A percentile compares a stretch with the other conserved stretches of the same genome.
Conservation (phyloP, 495 filamentous ascomycete genomes). For the Aspergillus campestris region DNA sequence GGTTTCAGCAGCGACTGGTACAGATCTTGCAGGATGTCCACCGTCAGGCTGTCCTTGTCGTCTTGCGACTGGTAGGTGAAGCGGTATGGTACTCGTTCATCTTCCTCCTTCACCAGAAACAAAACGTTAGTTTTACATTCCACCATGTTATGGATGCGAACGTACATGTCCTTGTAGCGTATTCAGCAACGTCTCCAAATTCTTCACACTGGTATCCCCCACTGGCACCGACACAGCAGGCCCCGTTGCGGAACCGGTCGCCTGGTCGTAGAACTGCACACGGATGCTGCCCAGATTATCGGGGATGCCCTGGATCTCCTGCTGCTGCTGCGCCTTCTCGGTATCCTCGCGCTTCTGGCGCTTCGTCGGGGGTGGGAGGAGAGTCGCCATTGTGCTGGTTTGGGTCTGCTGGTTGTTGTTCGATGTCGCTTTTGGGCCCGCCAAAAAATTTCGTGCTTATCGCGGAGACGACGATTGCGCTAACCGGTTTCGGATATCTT, state of each 20-base stretch:
- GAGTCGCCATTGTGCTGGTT: conserved; percentile 66
- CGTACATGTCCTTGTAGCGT: conserved; percentile 73
- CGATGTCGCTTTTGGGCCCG: not conserved
- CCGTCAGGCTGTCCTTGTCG: conserved; percentile 42
- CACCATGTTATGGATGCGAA: conserved; percentile 8
- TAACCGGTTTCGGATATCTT: conserved; percentile 16
- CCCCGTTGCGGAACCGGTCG: conserved; percentile 57
- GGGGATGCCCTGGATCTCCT: conserved; percentile 64
- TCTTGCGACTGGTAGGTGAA: conserved; percentile 60
- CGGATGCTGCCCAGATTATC: conserved; percentile 70
- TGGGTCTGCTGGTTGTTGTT: conserved; percentile 6
- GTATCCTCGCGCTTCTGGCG: conserved; percentile 69
- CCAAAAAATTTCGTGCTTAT: conserved; percentile 11
- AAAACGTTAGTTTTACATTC: conserved; percentile 1
- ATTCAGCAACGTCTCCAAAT: conserved; percentile 87
- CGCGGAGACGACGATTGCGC: conserved; percentile 10
- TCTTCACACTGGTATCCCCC: conserved; percentile 78
- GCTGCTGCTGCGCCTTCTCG: conserved; percentile 64
- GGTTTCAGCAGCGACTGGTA: conserved; percentile 63
- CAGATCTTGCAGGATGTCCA: conserved; percentile 60
- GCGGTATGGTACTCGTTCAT: conserved; percentile 80
- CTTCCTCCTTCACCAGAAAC: conserved; percentile 44
- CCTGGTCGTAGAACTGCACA: conserved; percentile 80
- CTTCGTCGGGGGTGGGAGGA: conserved; percentile 84
- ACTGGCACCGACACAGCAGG: conserved; percentile 74